phyloP scores from a whole-genome alignment of 148 eudicot species.

The Rhododendron molle region DNA sequence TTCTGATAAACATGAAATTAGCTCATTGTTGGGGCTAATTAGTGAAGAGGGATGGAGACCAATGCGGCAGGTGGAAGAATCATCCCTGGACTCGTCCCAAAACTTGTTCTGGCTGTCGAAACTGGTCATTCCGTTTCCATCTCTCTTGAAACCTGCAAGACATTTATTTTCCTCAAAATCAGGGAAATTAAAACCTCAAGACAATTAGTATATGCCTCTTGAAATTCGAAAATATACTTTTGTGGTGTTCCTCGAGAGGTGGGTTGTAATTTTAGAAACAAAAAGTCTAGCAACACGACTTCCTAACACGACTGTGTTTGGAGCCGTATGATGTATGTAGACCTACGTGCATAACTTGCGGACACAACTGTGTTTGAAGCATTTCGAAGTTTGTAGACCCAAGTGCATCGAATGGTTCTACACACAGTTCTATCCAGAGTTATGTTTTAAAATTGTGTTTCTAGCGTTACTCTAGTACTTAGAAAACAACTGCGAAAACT shows the following conservation, averaged over 20 bases:
- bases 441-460: no score
- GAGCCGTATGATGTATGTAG: no score
- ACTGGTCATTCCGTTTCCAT: not conserved
- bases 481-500: not conserved
- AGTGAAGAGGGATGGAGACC: not conserved
- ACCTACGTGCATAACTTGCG: no score
- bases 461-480: no score
- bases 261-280: not conserved
- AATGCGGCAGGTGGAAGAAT: not conserved
- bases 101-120: conserved; percentile 18
- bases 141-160: not conserved
- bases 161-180: not conserved
- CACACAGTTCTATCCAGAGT: accelerated
- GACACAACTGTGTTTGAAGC: no score
- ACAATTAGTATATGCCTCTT: not conserved
- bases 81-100: conserved; percentile 28
- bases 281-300: not conserved
- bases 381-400: no score
- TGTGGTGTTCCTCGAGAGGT: not conserved
- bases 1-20: not conserved
- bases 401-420: no score
- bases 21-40: not conserved
- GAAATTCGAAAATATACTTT: not conserved
- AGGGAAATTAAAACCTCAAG: not conserved
- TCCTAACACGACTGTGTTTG: no score